Conservation (phyloP, 306 rosid genomes). For the Lathyrus oleraceus region DNA sequence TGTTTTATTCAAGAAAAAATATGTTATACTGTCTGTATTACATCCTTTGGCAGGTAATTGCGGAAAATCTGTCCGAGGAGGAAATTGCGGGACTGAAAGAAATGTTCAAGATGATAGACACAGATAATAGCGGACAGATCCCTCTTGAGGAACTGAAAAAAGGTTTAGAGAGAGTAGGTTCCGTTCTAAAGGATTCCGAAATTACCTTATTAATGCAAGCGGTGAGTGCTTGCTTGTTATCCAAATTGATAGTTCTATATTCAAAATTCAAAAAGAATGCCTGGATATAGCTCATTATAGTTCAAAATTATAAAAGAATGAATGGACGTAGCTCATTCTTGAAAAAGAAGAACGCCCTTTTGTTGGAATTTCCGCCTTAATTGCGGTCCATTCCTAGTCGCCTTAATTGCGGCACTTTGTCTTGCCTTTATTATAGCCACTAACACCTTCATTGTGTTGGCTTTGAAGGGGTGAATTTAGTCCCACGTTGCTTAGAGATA, state of each 20-base stretch:
- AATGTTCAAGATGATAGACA: constrained; percentile 92
- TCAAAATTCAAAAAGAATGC: background rate
- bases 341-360: background rate
- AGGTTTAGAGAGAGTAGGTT: constrained; percentile 85
- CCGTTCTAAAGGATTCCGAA: constrained; percentile 76
- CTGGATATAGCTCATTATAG: background rate
- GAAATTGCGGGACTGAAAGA: constrained; percentile 92
- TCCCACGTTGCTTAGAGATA: too few species aligned
- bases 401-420: too few species aligned
- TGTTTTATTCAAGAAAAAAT: constrained; percentile 5
- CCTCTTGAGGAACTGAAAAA: constrained; percentile 85
- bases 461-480: too few species aligned
- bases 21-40: constrained; percentile 26
- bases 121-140: constrained; percentile 88
- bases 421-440: too few species aligned
- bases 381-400: too few species aligned
- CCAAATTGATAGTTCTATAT: constrained; percentile 3
- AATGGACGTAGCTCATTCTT: background rate
- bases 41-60: constrained; percentile 67
- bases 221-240: constrained; percentile 49
- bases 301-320: constrained; percentile 7
- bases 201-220: constrained; percentile 82
- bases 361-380: too few species aligned
- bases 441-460: too few species aligned
- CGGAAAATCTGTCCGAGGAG: constrained; percentile 88